Conservation (phyloP, 2,329 filamentous ascomycete species). For the Tolypocladium cylindrosporum region DNA sequence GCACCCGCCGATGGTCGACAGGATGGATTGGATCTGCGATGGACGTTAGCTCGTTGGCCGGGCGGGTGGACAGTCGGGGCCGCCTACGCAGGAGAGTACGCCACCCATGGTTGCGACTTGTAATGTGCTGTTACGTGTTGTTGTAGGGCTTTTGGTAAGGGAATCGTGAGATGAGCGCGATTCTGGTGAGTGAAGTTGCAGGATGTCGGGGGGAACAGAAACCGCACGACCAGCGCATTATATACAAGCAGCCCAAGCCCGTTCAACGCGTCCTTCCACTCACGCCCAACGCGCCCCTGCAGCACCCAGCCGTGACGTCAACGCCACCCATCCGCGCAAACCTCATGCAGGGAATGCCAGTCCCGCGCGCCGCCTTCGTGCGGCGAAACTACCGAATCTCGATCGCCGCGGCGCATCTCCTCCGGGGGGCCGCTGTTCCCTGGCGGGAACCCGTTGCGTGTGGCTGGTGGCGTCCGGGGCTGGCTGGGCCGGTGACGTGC, state of each 20-base stretch:
- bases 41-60: constrained; percentile 7
- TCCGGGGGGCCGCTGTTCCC: not conserved
- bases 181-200: not conserved
- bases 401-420: not conserved
- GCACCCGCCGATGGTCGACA: constrained; percentile 54
- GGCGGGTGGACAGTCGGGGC: not conserved
- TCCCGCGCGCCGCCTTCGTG: not conserved
- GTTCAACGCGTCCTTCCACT: no score
- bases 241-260: not conserved
- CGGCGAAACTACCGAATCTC: not conserved
- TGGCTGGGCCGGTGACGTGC: not conserved
- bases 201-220: not conserved
- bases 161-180: not conserved
- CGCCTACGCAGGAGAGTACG: constrained; percentile 72
- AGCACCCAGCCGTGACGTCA: not conserved
- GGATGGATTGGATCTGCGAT: constrained; percentile 44
- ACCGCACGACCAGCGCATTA: not conserved
- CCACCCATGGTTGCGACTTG: constrained; percentile 54
- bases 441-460: not conserved
- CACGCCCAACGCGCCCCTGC: not conserved
- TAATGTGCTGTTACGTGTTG: not conserved
- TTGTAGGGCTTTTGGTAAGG: not conserved
- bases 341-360: not conserved
- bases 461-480: no score
- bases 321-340: not conserved